phyloP scores from a whole-genome alignment of 768 basidiomycete genomes.

The Amanita muscaria region DNA sequence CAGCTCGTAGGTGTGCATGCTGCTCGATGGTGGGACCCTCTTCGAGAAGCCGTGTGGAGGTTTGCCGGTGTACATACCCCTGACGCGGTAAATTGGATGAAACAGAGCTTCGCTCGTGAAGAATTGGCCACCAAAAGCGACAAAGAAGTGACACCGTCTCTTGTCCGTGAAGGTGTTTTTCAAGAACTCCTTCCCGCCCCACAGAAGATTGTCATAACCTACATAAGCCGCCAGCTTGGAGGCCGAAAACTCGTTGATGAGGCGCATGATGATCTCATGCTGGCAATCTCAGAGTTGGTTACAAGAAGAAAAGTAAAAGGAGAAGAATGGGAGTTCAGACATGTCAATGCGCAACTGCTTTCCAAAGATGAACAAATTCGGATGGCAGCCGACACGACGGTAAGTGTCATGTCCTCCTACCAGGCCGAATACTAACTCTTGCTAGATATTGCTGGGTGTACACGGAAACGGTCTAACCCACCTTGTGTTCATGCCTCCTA shows the following conservation, averaged over 20 bases:
- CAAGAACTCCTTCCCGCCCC: constrained; percentile 31
- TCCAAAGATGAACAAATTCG: no score
- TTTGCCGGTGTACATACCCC: constrained; percentile 42
- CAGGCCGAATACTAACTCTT: neutral
- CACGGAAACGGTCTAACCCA: constrained; percentile 82
- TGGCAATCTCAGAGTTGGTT: constrained; percentile 42
- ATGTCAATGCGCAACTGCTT: constrained; percentile 56
- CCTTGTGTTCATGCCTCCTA: constrained; percentile 73
- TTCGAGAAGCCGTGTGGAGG: constrained; percentile 54
- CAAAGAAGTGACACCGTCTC: constrained; percentile 4
- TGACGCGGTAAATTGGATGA: constrained; percentile 9
- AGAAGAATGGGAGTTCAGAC: constrained; percentile 49
- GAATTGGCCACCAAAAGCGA: constrained; percentile 7
- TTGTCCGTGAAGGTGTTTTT: neutral
- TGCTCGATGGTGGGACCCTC: constrained; percentile 74
- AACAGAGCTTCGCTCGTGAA: constrained; percentile 4
- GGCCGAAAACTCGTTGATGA: constrained; percentile 43
- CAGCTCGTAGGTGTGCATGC: constrained; percentile 31
- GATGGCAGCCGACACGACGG: constrained; percentile 59
- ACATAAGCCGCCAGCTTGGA: constrained; percentile 55
- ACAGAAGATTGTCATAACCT: constrained; percentile 55
- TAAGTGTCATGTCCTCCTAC: constrained; percentile 30
- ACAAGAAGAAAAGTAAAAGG: constrained; percentile 19
- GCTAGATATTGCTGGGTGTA: constrained; percentile 59
- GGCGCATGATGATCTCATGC: constrained; percentile 48